A percentile compares a stretch with the other conserved stretches of the same genome.
These are phyloP conservation scores for Takakia lepidozioides DNA, from an alignment of 225 moss, liverwort and hornwort genomes.

Conservation along the genomic window DNA sequence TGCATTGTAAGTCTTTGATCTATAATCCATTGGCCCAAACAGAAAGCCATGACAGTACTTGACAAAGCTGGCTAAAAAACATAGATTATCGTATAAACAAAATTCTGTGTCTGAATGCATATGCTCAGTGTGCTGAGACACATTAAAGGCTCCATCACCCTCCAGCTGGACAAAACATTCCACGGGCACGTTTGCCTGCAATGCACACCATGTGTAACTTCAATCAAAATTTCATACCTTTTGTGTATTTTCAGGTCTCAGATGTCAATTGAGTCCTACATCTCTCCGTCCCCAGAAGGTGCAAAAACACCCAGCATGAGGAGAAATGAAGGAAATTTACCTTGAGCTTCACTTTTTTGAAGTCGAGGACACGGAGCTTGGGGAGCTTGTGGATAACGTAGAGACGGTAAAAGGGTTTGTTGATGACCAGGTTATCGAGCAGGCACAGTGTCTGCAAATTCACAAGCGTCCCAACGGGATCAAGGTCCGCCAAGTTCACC, in stretches of 20 bases:
- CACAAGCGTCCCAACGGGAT: conserved; percentile 63
- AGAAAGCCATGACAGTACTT: too few relatives aligned
- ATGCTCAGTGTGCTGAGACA: too few relatives aligned
- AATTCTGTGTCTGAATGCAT: too few relatives aligned
- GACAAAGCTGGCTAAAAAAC: too few relatives aligned
- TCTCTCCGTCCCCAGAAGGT: too few relatives aligned
- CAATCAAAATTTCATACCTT: conserved; percentile 96
- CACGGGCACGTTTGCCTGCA: conserved; percentile 76
- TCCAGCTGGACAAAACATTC: conserved; percentile 69
- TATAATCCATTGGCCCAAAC: too few relatives aligned
- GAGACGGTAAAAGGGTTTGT: conserved; percentile 79
- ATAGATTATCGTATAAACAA: too few relatives aligned
- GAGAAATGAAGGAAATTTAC: conserved; percentile 20
- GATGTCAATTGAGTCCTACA: too few relatives aligned
- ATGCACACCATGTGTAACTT: conserved; percentile 75
- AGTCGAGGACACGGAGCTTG: conserved; percentile 90
- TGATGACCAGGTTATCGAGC: conserved; percentile 86
- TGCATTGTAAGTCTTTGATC: too few relatives aligned
- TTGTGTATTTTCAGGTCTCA: conserved; percentile 25
- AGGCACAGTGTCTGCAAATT: conserved; percentile 84
- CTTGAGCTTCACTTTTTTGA: conserved; percentile 97
- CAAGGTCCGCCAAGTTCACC: conserved; percentile 90
- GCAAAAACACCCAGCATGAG: background rate
- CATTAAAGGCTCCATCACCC: too few relatives aligned
- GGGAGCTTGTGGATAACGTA: conserved; percentile 93